phyloP scores from a whole-genome alignment of 352 stramenopile genomes.

The Blastocystis sp. region DNA sequence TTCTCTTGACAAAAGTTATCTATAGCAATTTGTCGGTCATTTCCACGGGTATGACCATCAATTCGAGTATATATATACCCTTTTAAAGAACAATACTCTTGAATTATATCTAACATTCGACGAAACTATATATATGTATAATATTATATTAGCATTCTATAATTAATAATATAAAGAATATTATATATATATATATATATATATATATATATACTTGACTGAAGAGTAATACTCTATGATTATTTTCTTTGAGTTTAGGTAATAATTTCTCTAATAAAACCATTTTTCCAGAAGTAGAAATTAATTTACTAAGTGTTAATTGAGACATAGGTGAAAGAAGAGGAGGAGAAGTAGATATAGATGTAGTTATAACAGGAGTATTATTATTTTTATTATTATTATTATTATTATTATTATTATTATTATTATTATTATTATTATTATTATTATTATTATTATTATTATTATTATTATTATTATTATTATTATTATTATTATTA shows the following conservation, averaged over 20 bases:
- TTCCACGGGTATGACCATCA: slow-evolving; percentile 66
- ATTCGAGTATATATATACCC: slow-evolving; percentile 64
- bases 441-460: too few relatives aligned
- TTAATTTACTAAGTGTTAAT: slow-evolving; percentile 40
- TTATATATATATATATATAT: not conserved
- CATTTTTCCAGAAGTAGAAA: slow-evolving; percentile 49
- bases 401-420: not conserved
- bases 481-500: too few relatives aligned
- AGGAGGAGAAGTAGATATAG: not conserved
- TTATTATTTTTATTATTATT: not conserved
- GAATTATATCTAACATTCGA: slow-evolving; percentile 70
- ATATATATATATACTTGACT: slow-evolving; percentile 52
- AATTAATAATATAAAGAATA: too few relatives aligned
- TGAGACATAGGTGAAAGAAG: not conserved
- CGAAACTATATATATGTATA: slow-evolving; percentile 47
- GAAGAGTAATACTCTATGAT: slow-evolving; percentile 79
- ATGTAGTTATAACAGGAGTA: not conserved
- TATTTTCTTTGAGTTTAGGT: slow-evolving; percentile 67
- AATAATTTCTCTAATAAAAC: slow-evolving; percentile 56
- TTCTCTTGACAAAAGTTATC: slow-evolving; percentile 79
- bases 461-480: too few relatives aligned
- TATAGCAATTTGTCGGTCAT: slow-evolving; percentile 69
- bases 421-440: too few relatives aligned
- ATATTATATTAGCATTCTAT: too few relatives aligned
- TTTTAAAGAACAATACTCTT: slow-evolving; percentile 70